Conservation (phyloP, 208 protist species). For the Acanthamoeba quina region DNA sequence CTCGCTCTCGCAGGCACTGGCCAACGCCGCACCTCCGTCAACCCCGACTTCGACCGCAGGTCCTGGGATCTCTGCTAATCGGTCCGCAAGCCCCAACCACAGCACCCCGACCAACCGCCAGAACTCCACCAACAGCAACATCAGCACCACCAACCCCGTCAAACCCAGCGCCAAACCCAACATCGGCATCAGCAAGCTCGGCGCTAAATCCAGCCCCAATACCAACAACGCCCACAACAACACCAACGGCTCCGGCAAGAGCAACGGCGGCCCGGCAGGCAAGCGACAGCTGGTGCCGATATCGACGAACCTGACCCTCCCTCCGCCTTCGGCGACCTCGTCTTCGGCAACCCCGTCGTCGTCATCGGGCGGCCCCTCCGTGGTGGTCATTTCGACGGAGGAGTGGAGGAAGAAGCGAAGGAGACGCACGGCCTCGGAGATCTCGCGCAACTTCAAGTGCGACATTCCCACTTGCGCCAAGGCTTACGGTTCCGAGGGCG, state of each 20-base stretch:
- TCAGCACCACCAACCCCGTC: too few relatives aligned
- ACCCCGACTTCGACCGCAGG: neutral
- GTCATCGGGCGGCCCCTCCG: neutral
- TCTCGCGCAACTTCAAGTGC: constrained; percentile 77
- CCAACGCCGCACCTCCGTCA: neutral
- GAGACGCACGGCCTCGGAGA: constrained; percentile 74
- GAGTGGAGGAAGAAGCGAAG: constrained; percentile 74
- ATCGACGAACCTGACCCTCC: neutral
- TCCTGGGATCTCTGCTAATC: too few relatives aligned
- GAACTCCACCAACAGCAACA: neutral
- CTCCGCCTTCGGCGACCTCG: neutral
- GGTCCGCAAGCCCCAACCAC: neutral
- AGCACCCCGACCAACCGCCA: neutral
- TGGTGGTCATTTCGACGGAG: neutral
- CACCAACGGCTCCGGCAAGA: neutral
- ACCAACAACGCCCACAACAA: neutral
- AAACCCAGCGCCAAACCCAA: neutral
- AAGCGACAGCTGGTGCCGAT: neutral
- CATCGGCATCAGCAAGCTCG: neutral
- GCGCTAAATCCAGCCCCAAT: neutral
- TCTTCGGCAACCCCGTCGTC: neutral
- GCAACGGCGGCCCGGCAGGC: neutral
- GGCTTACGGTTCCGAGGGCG: constrained; percentile 82
- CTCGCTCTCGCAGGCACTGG: neutral
- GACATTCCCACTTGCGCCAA: constrained; percentile 72